Conservation (phyloP, 1,139 yeast genomes). For the Diutina neorugosa region DNA sequence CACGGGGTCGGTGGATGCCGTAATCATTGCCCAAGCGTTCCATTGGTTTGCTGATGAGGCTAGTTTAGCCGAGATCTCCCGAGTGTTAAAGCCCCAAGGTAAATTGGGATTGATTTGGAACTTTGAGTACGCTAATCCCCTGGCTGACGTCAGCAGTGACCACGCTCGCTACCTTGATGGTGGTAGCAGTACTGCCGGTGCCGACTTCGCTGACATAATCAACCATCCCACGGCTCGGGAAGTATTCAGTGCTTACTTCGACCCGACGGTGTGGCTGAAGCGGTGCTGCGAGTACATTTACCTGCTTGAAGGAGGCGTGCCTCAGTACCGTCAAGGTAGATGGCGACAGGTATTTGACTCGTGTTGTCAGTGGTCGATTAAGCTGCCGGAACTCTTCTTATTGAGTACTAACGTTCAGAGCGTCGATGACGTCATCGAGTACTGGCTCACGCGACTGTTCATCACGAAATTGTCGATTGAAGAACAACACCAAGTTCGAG, state of each 20-base stretch:
- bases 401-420: constrained; percentile 9
- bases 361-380: constrained; percentile 14
- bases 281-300: constrained; percentile 17
- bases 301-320: constrained; percentile 28
- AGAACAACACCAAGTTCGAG: constrained; percentile 21
- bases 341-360: constrained; percentile 35
- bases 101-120: constrained; percentile 52
- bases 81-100: constrained; percentile 40
- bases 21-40: constrained; percentile 54
- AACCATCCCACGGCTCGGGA: background rate
- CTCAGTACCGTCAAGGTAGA: constrained; percentile 42
- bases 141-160: background rate
- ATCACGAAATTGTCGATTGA: constrained; percentile 34
- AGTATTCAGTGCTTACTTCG: constrained; percentile 7
- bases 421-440: constrained; percentile 25
- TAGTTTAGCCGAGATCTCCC: constrained; percentile 36
- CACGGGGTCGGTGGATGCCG: constrained; percentile 34
- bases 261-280: constrained; percentile 15
- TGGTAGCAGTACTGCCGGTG: no score
- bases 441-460: constrained; percentile 47
- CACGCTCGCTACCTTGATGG: background rate
- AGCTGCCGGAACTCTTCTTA: constrained; percentile 19
- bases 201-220: background rate
- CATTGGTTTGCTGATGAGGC: constrained; percentile 53
- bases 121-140: constrained; percentile 21